Evolutionary conservation across 75 land plant genomes (phyloP).

Genomic region (Larix kaempferi): DNA sequence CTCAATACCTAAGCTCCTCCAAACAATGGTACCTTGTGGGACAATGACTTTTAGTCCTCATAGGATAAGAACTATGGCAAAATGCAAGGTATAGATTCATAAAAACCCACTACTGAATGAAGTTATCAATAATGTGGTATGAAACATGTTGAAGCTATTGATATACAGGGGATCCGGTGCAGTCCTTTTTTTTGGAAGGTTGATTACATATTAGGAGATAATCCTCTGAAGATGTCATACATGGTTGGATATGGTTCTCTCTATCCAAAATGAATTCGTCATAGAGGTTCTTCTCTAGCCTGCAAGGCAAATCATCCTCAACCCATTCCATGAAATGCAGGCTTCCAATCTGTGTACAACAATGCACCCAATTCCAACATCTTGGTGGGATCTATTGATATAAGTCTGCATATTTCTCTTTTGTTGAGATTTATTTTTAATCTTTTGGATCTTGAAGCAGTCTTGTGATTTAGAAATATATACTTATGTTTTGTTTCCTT

Average conservation of each 20-base stretch:
- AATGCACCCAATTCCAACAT: conserved; percentile 59
- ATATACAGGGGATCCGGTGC: no score
- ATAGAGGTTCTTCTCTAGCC: conserved; percentile 80
- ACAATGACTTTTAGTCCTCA: conserved; percentile 17
- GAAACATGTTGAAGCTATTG: no score
- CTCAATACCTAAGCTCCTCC: conserved; percentile 64
- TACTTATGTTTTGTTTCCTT: no score
- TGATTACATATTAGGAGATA: background rate
- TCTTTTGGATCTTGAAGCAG: no score
- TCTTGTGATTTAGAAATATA: no score
- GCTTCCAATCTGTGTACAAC: conserved; percentile 51
- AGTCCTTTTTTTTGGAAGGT: conserved; percentile 36
- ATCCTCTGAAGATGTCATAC: conserved; percentile 48
- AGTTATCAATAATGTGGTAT: no score
- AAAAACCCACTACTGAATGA: no score
- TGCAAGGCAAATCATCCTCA: conserved; percentile 38
- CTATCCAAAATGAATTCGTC: conserved; percentile 76
- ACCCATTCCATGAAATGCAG: conserved; percentile 53
- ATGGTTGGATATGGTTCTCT: conserved; percentile 78
- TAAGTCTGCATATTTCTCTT: no score
- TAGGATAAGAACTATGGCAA: conserved; percentile 38
- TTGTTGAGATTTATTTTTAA: no score
- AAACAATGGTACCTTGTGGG: conserved; percentile 40
- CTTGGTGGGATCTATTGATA: conserved; percentile 61
- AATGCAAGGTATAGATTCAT: conserved; percentile 42